Evolutionary conservation across 805 yeast species (phyloP).

Genomic region (Cyberlindnera petersonii): DNA sequence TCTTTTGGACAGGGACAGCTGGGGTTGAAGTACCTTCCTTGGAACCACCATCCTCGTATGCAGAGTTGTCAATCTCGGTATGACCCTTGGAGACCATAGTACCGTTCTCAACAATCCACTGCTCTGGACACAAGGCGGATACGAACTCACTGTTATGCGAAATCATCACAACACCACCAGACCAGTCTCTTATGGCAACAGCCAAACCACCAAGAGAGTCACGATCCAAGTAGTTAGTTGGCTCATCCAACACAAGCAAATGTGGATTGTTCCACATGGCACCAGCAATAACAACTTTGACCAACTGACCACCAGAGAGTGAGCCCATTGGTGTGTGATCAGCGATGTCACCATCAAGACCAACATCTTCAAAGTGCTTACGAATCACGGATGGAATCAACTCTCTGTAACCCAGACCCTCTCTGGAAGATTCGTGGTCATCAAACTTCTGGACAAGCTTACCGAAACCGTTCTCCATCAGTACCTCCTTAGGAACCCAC

Average conservation of each 20-base stretch:
- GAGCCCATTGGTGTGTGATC: constrained; percentile 98
- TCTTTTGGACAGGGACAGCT: constrained; percentile 38
- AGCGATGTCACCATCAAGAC: constrained; percentile 96
- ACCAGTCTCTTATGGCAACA: constrained; percentile 96
- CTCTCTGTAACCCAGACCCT: constrained; percentile 97
- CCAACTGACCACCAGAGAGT: constrained; percentile 96
- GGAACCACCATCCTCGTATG: constrained; percentile 78
- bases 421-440: constrained; percentile 98
- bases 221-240: constrained; percentile 96
- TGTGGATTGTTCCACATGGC: constrained; percentile 99
- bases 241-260: constrained; percentile 93
- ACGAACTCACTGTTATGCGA: constrained; percentile 97
- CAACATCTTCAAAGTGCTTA: constrained; percentile 95
- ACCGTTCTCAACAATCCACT: constrained; percentile 96
- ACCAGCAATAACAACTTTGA: constrained; percentile 97
- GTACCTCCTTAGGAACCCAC: constrained; percentile 82
- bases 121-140: constrained; percentile 97
- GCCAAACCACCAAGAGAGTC: constrained; percentile 98
- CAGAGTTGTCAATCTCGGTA: constrained; percentile 64
- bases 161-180: constrained; percentile 97
- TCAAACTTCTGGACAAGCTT: constrained; percentile 94
- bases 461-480: constrained; percentile 80
- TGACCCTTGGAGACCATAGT: constrained; percentile 79
- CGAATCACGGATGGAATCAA: constrained; percentile 87
- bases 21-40: constrained; percentile 47